Evolutionary conservation across 1,284 basidiomycete genomes (phyloP), one percentile per base, ranked within the genome.

Genomic region (Trametes hirsuta): DNA sequence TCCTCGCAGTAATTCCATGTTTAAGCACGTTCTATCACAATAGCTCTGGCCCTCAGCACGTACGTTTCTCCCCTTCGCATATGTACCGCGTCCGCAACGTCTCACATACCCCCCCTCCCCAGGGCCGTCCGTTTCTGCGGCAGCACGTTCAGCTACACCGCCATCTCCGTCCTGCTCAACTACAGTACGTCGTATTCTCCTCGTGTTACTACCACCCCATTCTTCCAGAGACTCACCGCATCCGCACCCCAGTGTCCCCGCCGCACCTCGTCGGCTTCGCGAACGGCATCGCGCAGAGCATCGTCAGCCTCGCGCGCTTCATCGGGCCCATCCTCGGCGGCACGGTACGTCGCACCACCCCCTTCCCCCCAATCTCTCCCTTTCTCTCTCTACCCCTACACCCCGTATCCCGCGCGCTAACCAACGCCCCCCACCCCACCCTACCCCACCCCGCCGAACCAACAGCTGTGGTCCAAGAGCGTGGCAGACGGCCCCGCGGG

Each of bases 241-340:
- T 55, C 37, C 51, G 40, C 62, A 65, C 47, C 45, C 35, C 58
- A 93, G 91, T 93, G 89, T 91, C 91, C 0, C 91, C 91, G 9
- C 91, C 91, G 6, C 81, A 80, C 55, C 82, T 88, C 15, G 83
- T 93, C 25, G 89, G 90, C 15, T 84, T 87, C 61, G 88, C 91
- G 3, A 93, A 93, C 67, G 91, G 91, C 18, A 84, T 90, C 41
- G 91, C 90, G 0, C 91, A 93, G 72, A 92, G 90, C 70, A 91
- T 92, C 41, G 91, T 91, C 65, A 91, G 90, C 70, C 82, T 93
- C 35, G 90, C 90, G 18, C 84, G 91, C 40, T 93, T 90, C 72
- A 68, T 88, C 36, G 91, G 91, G 15, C 91, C 91, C 39, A 83
- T 92, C 41, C 77, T 92, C n/a, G 90, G 90, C 48, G 90, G 90